A percentile compares a stretch with the other conserved stretches of the same genome.
Evolutionary conservation across 805 yeast genomes (phyloP).

Genomic region (Lipomyces anomalus): DNA sequence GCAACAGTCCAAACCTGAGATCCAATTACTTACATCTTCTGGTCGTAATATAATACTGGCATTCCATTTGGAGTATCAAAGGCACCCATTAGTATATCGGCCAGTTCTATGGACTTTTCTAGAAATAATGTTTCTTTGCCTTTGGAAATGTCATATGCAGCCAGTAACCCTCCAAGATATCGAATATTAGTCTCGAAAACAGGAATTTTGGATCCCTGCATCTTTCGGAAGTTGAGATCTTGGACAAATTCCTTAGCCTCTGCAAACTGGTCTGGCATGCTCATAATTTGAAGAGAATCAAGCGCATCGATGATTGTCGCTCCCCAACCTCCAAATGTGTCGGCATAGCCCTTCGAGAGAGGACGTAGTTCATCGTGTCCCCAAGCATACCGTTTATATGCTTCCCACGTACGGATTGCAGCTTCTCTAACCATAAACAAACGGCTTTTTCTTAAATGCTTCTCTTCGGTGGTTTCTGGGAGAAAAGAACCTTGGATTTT

Average conservation of each 20-base stretch:
- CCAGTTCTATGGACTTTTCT: slow-evolving; percentile 42
- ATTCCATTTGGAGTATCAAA: slow-evolving; percentile 56
- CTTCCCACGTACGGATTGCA: slow-evolving; percentile 42
- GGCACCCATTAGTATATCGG: slow-evolving; percentile 46
- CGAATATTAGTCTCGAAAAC: slow-evolving; percentile 49
- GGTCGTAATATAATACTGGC: slow-evolving; percentile 44
- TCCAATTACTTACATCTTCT: slow-evolving; percentile 38
- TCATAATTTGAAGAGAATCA: slow-evolving; percentile 48
- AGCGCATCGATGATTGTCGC: slow-evolving; percentile 48
- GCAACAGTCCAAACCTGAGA: too few relatives aligned
- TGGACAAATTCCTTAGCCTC: slow-evolving; percentile 37
- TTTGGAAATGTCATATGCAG: slow-evolving; percentile 48
- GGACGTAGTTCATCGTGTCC: slow-evolving; percentile 46
- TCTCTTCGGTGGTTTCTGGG: slow-evolving; percentile 25
- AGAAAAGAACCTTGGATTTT: slow-evolving; percentile 19
- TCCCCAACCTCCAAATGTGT: slow-evolving; percentile 49
- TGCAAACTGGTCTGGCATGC: slow-evolving; percentile 37
- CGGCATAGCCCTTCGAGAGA: slow-evolving; percentile 29
- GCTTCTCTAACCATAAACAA: slow-evolving; percentile 35
- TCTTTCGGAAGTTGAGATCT: slow-evolving; percentile 37
- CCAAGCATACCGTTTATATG: slow-evolving; percentile 40
- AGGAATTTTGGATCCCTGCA: slow-evolving; percentile 42
- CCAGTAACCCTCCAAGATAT: slow-evolving; percentile 47
- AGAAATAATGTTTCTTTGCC: slow-evolving; percentile 33
- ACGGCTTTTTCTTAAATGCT: slow-evolving; percentile 26